phyloP scores from a whole-genome alignment of 2,329 filamentous ascomycete species.

The Penicillium olsonii region DNA sequence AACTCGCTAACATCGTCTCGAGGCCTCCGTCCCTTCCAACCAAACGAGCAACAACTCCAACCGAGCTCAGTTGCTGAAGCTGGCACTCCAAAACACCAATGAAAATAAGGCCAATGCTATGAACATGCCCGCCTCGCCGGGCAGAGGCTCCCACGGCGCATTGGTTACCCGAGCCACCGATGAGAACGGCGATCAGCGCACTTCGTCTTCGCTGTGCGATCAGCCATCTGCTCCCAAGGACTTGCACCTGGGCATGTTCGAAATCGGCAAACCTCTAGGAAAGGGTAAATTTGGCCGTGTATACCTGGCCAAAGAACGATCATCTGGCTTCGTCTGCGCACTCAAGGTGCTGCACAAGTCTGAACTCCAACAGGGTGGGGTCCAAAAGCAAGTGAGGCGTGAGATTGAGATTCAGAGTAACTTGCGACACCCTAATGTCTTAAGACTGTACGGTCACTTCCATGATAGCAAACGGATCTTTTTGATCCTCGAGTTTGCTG shows the following conservation, averaged over 20 bases:
- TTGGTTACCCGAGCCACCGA: slow-evolving; percentile 50
- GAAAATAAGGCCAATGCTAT: slow-evolving; percentile 57
- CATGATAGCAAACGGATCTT: slow-evolving; percentile 88
- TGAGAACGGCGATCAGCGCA: slow-evolving; percentile 38
- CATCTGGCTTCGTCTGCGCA: slow-evolving; percentile 78
- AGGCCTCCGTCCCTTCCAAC: slow-evolving; percentile 49
- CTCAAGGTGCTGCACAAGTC: slow-evolving; percentile 85
- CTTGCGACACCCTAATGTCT: slow-evolving; percentile 80
- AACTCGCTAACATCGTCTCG: slow-evolving; percentile 30
- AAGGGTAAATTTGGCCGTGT: slow-evolving; percentile 88
- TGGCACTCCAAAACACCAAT: slow-evolving; percentile 78
- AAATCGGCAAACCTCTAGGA: slow-evolving; percentile 81
- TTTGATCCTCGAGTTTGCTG: slow-evolving; percentile 82
- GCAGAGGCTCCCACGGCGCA: slow-evolving; percentile 57
- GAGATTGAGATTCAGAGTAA: slow-evolving; percentile 91
- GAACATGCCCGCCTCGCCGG: slow-evolving; percentile 62
- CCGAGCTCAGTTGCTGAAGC: slow-evolving; percentile 82
- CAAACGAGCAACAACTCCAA: slow-evolving; percentile 55
- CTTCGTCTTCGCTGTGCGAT: slow-evolving; percentile 53
- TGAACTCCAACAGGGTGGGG: slow-evolving; percentile 75
- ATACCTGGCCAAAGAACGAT: slow-evolving; percentile 78
- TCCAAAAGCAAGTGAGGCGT: slow-evolving; percentile 83
- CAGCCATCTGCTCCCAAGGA: slow-evolving; percentile 57
- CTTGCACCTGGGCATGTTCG: slow-evolving; percentile 91
- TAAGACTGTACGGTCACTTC: slow-evolving; percentile 83